Base-by-base conservation (phyloP, 148 eudicot species). In the Spergularia marina region DNA sequence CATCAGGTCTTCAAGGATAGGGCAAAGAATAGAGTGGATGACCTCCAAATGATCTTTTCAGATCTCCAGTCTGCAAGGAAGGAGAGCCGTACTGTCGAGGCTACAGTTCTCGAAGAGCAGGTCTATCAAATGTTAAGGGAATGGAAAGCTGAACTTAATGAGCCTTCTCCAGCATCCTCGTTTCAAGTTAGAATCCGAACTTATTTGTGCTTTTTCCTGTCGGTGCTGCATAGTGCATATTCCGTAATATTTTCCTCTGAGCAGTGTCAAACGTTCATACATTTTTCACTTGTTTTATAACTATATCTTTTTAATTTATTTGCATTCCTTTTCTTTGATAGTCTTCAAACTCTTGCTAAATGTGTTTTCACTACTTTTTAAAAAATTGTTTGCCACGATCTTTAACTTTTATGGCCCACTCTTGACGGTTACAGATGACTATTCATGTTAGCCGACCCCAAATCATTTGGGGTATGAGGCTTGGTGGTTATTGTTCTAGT, bases 131-230 rank as follows among this genome's bases (percentile, higher is more conserved):
- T 92, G 93, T 85, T 96, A 73, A 86, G 92, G 4, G 99, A 96
- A 72, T 96, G 98, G 98, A 92, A 92, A 74, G 64, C 91, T 49
- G 98, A 96, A 76, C 98, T 96, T 68, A 89, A 89, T 53, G 89
- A 91, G 79, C 98, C 98, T 17, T 91, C 99, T 34, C 99, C 99
- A 44, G 97, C 98, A 16, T 82, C 98, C 53, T 96, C 99, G 61
- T 60, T 88, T 34, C 96, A 87, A 65, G 89, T 84, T 77, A 77
- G 85, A 53, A 70, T 52, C 57, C 63, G 21, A 59, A 77, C 44
- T n/a, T n/a, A 64, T 16, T 72, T 54, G 60, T 47, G 53, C 16
- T 57, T 64, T 51, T 41, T 67, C 2, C 57, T 57, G 25, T 65
- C 49, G 49, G 52, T 73, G 11, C 10, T 55, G 54, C 17, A 44